Evolutionary conservation across 768 basidiomycete genomes (phyloP), one percentile per base, ranked within the genome.

Genomic region (Rhodosporidiobolus odoratus): DNA sequence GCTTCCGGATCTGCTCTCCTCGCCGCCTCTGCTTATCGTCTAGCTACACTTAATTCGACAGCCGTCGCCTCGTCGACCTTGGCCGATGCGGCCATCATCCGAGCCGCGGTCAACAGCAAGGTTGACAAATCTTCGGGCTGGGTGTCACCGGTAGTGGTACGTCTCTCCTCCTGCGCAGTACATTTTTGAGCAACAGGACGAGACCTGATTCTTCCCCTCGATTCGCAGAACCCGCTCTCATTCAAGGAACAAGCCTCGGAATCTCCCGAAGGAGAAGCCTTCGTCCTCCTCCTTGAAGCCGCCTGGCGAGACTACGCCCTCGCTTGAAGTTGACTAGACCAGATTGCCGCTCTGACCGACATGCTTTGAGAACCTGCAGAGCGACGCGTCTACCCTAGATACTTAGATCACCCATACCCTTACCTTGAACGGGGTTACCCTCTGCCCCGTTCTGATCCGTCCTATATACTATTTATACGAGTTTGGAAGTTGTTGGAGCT

Each of bases 211-310:
- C 8, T 15, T 25, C 19, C 19, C 12, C 41, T 13, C 47, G 89
- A 9, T 90, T 92, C 25, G 89, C 89, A 3, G 82, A 40, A 93
- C 76, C 91, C 92, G 0, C 78, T 88, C 62, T 77, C 81, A 3
- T 87, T 83, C 75, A 80, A 81, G 0, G 17, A 71, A 2, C 66
- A 84, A 68, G 87, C 88, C 0, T 67, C 79, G 0, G 30, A 85
- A 27, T 89, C 88, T 68, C 85, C 91, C 3, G 92, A 94, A 78
- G 87, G 83, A 0, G 84, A 93, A 80, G 89, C 88, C 12, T 94
- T 94, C 78, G 85, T 89, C 17, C 78, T 93, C 9, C 83, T 87
- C 76, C 82, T 92, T 80, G 83, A 91, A 67, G 84, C 89, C 1
- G 88, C 89, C 7, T 89, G 86, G 83, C 81, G 83, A 53, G 91